A percentile compares a stretch with the other conserved stretches of the same genome.
phyloP scores from a whole-genome alignment of 2,329 filamentous ascomycete species.

The Thermomyces lanuginosus region DNA sequence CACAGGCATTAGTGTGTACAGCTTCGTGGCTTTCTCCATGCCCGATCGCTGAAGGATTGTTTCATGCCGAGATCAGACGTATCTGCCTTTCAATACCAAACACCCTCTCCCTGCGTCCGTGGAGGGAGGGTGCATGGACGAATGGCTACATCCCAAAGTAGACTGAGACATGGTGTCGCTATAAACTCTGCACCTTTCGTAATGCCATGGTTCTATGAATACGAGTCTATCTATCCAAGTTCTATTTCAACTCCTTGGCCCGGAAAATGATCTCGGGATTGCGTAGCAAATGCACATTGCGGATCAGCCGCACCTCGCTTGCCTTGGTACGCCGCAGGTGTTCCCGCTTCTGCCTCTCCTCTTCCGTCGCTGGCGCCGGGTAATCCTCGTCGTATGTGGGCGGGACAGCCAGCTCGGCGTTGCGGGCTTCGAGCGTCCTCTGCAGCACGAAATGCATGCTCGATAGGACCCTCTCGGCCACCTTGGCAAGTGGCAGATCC shows the following conservation, averaged over 20 bases:
- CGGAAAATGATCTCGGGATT: slow-evolving; percentile 49
- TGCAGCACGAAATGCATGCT: slow-evolving; percentile 79
- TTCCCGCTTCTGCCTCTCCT: slow-evolving; percentile 37
- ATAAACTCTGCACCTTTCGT: slow-evolving; percentile 1
- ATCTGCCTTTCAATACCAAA: slow-evolving; percentile 33
- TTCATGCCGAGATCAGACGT: slow-evolving; percentile 45
- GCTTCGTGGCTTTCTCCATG: slow-evolving; percentile 43
- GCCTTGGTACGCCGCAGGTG: slow-evolving; percentile 63
- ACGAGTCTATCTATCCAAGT: neutral
- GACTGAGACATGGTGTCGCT: slow-evolving; percentile 4
- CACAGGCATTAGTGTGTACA: slow-evolving; percentile 57
- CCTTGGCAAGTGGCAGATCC: slow-evolving; percentile 66
- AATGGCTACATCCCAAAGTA: slow-evolving; percentile 30
- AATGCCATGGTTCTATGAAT: neutral
- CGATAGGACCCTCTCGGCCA: slow-evolving; percentile 71
- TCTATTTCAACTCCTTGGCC: slow-evolving; percentile 28
- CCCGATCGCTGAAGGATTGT: slow-evolving; percentile 50
- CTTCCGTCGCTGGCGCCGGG: slow-evolving; percentile 10
- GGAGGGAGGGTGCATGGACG: slow-evolving; percentile 33
- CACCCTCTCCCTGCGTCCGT: slow-evolving; percentile 25
- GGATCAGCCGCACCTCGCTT: slow-evolving; percentile 71
- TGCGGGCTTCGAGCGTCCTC: slow-evolving; percentile 49
- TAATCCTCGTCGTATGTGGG: slow-evolving; percentile 10
- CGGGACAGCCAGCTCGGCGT: slow-evolving; percentile 47
- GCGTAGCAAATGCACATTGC: slow-evolving; percentile 53